These are phyloP conservation scores for Rhododendron kiyosumense DNA, from an alignment of 148 eudicot genomes.

Conservation along the genomic window DNA sequence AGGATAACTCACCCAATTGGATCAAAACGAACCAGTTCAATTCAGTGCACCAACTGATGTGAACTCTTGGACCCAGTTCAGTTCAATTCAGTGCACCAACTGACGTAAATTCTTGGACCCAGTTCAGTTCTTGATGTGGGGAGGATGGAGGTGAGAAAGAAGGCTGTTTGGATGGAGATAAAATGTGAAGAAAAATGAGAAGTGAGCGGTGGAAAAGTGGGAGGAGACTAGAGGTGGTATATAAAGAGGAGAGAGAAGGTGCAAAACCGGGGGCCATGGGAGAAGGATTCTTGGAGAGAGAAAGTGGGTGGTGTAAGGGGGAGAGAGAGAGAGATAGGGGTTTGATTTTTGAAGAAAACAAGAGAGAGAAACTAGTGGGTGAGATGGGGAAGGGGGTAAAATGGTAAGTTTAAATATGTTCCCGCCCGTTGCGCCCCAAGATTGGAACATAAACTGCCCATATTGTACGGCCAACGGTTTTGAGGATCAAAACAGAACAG, in stretches of 20 bases:
- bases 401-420: not conserved
- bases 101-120: not conserved
- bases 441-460: not conserved
- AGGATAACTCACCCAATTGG: not conserved
- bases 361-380: not conserved
- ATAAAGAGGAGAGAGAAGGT: conserved; percentile 9
- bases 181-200: not conserved
- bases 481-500: not conserved
- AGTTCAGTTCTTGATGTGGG: not conserved
- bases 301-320: not conserved
- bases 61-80: not conserved
- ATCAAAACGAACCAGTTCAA: not conserved
- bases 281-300: conserved; percentile 10
- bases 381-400: not conserved
- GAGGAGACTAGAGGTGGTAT: not conserved
- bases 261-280: conserved; percentile 41
- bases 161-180: not conserved
- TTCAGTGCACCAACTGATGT: not conserved
- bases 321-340: not conserved
- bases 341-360: not conserved
- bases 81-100: not conserved
- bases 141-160: not conserved
- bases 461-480: conserved; percentile 5
- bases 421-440: not conserved
- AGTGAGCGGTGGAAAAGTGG: not conserved